Base-by-base conservation (phyloP, 176 grass and related monocot species). In the Triticum turgidum region DNA sequence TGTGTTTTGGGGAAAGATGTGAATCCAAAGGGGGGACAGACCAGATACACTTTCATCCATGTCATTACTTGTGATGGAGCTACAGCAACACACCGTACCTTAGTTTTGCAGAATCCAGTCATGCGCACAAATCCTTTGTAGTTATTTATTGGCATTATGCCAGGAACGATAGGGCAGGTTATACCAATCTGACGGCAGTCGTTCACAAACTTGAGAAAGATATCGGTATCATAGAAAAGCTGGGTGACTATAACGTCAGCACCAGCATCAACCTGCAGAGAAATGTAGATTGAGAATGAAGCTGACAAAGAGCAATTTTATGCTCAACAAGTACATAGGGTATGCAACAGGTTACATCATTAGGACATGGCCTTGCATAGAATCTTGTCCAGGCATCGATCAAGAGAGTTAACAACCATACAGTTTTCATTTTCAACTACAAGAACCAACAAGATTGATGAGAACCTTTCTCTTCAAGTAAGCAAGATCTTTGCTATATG, bases 81-180 rank as follows among this genome's bases (percentile, higher is more conserved):
- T 68, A 79, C 37, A 56, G 33, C 7, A 83, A 74, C 5, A 62
- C 44, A 62, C 9, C 78, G 56, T 86, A 97, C 94, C 89, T 87
- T 94, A 86, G 90, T 97, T 94, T 97, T 97, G 88, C 94, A 97
- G 77, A 94, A 97, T 42, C 80, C 86, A 81, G 94, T 89, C 94
- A 97, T 97, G 15, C 94, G 85, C 71, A 94, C 4, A 83, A 97
- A 97, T 88, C 94, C 91, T 45, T 92, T 92, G 86, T 97, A 94
- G 65, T 97, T 94, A 82, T 97, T 93, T 74, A 97, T 97, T 42
- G 94, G 94, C 94, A 97, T 97, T 81, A 97, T 91, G 73, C 94
- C 94, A 91, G 94, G 94, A 92, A 97, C 92, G 39, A 97, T 97
- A 65, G 94, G 94, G 45, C 94, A 97, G 9, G 83, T 94, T 76